phyloP scores from a whole-genome alignment of 371 early-diverging fungal genomes.

The Conidiobolus incongruus region DNA sequence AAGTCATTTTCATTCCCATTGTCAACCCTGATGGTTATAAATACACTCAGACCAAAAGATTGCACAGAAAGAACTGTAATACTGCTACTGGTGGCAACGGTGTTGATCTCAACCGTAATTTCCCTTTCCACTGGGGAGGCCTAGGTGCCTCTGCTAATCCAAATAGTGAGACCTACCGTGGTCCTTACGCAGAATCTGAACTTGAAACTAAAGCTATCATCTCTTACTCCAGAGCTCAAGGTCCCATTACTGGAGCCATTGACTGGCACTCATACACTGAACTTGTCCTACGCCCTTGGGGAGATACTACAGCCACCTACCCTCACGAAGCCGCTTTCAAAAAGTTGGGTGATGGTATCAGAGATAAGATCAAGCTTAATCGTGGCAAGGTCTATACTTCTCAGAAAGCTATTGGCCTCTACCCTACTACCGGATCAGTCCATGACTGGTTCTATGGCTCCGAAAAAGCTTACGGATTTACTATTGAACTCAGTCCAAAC shows the following conservation, averaged over 20 bases:
- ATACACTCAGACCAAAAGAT: constrained; percentile 16
- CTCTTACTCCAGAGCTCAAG: constrained; percentile 10
- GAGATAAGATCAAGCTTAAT: neutral
- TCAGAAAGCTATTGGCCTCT: no score
- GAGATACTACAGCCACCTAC: constrained; percentile 5
- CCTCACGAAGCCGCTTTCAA: neutral
- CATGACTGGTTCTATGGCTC: constrained; percentile 5
- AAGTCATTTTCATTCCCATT: constrained; percentile 18
- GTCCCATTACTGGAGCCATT: constrained; percentile 14
- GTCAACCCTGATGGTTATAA: no score
- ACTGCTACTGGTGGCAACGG: constrained; percentile 1
- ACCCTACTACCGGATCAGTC: constrained; percentile 2
- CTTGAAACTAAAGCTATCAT: constrained; percentile 14
- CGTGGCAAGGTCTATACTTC: neutral
- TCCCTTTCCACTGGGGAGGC: constrained; percentile 17
- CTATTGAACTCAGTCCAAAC: constrained; percentile 4
- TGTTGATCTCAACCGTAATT: constrained; percentile 13
- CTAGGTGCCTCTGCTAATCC: constrained; percentile 14
- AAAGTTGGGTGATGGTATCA: constrained; percentile 1
- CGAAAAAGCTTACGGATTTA: constrained; percentile 2
- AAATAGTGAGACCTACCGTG: constrained; percentile 16
- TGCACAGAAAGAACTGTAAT: constrained; percentile 20
- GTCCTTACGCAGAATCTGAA: constrained; percentile 15
- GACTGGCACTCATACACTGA: constrained; percentile 19
- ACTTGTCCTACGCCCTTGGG: constrained; percentile 9